These are phyloP conservation scores for Fistulinella prunicolor DNA, from an alignment of 768 basidiomycete genomes.

Conservation along the genomic window DNA sequence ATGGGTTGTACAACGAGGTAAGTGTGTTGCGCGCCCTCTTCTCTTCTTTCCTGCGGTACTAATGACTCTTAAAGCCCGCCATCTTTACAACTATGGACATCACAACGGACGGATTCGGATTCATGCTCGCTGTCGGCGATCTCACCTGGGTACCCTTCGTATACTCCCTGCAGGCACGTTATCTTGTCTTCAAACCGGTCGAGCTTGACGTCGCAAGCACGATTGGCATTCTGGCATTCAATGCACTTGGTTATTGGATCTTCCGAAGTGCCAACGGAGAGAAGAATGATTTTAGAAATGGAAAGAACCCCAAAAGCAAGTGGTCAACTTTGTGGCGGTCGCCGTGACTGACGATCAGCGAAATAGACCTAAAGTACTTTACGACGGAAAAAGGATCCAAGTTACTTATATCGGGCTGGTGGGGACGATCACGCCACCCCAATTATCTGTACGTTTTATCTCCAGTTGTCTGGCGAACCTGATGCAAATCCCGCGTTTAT, in stretches of 20 bases:
- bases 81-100: conserved; percentile 97
- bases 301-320: conserved; percentile 88
- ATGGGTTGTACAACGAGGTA: conserved; percentile 89
- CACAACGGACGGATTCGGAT: conserved; percentile 95
- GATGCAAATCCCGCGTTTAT: background rate
- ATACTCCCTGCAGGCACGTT: conserved; percentile 92
- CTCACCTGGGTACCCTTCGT: conserved; percentile 93
- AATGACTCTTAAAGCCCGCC: no score
- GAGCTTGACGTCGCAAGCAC: conserved; percentile 64
- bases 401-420: conserved; percentile 94
- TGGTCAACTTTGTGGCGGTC: background rate
- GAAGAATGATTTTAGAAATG: conserved; percentile 94
- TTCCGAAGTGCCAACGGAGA: conserved; percentile 88
- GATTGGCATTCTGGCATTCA: conserved; percentile 56
- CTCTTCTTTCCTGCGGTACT: no score
- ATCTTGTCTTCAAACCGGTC: conserved; percentile 84
- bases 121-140: conserved; percentile 95
- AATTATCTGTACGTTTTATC: conserved; percentile 67
- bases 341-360: background rate
- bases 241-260: conserved; percentile 82
- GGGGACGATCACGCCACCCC: conserved; percentile 92
- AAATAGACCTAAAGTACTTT: conserved; percentile 71
- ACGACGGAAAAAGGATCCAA: conserved; percentile 84
- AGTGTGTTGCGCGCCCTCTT: background rate
- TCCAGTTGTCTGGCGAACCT: background rate